Evolutionary conservation across 1,284 basidiomycete genomes (phyloP).

Genomic region (Vanrija pseudolonga): DNA sequence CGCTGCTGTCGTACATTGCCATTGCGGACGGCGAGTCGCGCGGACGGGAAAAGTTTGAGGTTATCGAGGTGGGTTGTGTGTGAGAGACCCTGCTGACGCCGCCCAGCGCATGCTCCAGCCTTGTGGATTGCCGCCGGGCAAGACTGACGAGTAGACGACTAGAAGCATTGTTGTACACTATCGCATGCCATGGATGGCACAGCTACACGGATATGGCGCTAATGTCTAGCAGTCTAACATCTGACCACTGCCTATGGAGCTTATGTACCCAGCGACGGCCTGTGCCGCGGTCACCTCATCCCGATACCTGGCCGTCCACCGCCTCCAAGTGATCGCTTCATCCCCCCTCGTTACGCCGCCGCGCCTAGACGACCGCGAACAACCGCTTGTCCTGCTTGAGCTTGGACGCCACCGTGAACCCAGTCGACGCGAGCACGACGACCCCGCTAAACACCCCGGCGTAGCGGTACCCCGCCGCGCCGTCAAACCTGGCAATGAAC

Average conservation of each 20-base stretch:
- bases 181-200: not conserved
- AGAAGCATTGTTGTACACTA: slow-evolving; percentile 14
- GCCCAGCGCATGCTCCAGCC: slow-evolving; percentile 91
- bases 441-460: slow-evolving; percentile 2
- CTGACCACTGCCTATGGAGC: no score
- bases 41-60: slow-evolving; percentile 88
- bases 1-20: slow-evolving; percentile 78
- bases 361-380: no score
- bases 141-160: slow-evolving; percentile 67
- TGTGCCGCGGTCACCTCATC: no score
- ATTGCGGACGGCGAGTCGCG: slow-evolving; percentile 90
- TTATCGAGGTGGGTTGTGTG: slow-evolving; percentile 72
- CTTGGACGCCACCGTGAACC: not conserved
- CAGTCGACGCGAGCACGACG: not conserved
- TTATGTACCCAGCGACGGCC: no score
- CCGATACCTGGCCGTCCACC: no score
- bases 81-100: not conserved
- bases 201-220: no score
- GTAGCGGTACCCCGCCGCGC: not conserved
- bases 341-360: no score
- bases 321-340: no score
- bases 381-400: not conserved
- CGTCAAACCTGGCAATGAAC: slow-evolving; percentile 22
- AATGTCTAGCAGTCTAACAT: no score
- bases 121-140: slow-evolving; percentile 91